These are phyloP conservation scores for Trichosporon asahii DNA, from an alignment of 1,284 basidiomycete species.

Conservation along the genomic window DNA sequence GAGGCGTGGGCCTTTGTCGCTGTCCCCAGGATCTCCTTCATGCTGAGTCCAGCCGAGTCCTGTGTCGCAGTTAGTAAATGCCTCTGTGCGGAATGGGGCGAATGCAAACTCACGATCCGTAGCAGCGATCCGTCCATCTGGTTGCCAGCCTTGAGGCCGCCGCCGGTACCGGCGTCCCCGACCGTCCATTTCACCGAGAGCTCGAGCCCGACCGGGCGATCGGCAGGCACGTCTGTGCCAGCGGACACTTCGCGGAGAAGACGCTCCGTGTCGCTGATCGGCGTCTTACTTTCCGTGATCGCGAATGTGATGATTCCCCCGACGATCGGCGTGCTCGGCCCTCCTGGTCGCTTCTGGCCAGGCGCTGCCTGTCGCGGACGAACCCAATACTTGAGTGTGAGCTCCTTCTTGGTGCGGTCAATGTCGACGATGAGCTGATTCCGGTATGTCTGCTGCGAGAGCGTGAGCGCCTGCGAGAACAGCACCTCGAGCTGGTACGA, in stretches of 20 bases:
- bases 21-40: slow-evolving; percentile 33
- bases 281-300: slow-evolving; percentile 26
- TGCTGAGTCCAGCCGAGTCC: slow-evolving; percentile 33
- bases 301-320: slow-evolving; percentile 38
- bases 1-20: slow-evolving; percentile 41
- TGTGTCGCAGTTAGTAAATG: slow-evolving; percentile 16
- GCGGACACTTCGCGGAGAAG: slow-evolving; percentile 26
- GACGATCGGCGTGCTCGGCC: slow-evolving; percentile 25
- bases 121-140: slow-evolving; percentile 33
- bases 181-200: slow-evolving; percentile 42
- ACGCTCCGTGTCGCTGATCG: slow-evolving; percentile 21
- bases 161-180: slow-evolving; percentile 40
- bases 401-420: slow-evolving; percentile 33
- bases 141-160: slow-evolving; percentile 36
- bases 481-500: slow-evolving; percentile 45
- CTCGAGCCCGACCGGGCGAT: slow-evolving; percentile 32
- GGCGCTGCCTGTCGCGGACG: slow-evolving; percentile 15
- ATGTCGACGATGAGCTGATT: slow-evolving; percentile 41
- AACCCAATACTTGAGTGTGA: slow-evolving; percentile 44
- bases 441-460: slow-evolving; percentile 39
- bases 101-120: slow-evolving; percentile 30
- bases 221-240: slow-evolving; percentile 24
- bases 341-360: not conserved
- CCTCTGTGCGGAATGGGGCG: too few species aligned
- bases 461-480: slow-evolving; percentile 36